Evolutionary conservation across 495 filamentous ascomycete genomes (phyloP), one percentile per base, ranked within the genome.

Genomic region (Lasiosphaeriaceae sp.): DNA sequence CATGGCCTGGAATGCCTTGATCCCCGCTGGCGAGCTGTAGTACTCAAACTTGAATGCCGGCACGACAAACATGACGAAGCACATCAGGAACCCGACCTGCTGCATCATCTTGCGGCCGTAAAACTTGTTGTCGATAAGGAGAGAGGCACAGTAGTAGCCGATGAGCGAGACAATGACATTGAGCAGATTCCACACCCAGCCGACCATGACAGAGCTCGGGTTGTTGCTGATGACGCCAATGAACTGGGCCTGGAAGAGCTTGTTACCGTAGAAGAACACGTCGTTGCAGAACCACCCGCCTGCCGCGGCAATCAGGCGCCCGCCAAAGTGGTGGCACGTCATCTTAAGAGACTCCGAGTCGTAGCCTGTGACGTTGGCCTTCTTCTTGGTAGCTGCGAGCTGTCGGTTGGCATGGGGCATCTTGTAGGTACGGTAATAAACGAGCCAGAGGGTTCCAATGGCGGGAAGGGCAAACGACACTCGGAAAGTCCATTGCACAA

Each of bases 241-340:
- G 71, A 96, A 96, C 67, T 92, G 82, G 60, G 71, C 67, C 74
- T 95, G 90, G 80, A 96, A 96, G 37, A 96, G 86, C 82, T 96
- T 96, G 87, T 96, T 96, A 61, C 91, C 92, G 73, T 96, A 96
- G 77, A 96, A 96, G 82, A 96, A 96, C 19, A 96, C 83, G 70
- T 96, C 92, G 69, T 96, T 96, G 75, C 83, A 85, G 69, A 88
- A 96, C 91, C 92, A 96, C 16, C 81, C 81, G 48, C 86, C 86
- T 24, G 89, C 83, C 24, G 92, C 96, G 17, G 90, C 92, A n/a
- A 96, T 66, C 26, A 96, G 72, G 48, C 92, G 90, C 47, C 84
- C 83, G 45, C 90, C 89, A 52, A 96, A 96, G 79, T 89, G 82
- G 26, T 76, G 80, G 77, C 90, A 83, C 17, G 89, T 89, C 55